Percentiles rank a stretch among this genome's conserved stretches.
Conservation (phyloP, 106 monocot species). For the Allium fistulosum region DNA sequence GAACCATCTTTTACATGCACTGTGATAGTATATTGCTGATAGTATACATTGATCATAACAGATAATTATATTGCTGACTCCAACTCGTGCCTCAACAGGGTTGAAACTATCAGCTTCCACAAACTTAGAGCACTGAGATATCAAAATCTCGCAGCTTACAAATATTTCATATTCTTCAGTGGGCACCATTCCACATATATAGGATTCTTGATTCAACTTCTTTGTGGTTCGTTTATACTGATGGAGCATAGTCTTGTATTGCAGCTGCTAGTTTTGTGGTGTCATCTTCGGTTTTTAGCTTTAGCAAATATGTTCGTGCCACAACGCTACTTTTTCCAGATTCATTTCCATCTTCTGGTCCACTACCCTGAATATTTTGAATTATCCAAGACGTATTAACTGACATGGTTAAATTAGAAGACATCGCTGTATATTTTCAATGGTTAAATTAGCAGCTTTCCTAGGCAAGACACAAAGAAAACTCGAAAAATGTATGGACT, state of each 20-base stretch:
- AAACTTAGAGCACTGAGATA: too few species aligned
- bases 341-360: conserved; percentile 11
- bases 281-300: conserved; percentile 72
- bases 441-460: neutral
- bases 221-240: conserved; percentile 4
- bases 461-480: neutral
- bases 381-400: neutral
- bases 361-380: conserved; percentile 18
- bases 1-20: too few species aligned
- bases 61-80: too few species aligned
- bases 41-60: too few species aligned
- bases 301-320: conserved; percentile 64
- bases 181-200: too few species aligned
- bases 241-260: conserved; percentile 72
- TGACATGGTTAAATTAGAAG: neutral
- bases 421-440: neutral
- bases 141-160: too few species aligned
- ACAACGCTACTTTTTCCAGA: conserved; percentile 27
- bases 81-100: too few species aligned
- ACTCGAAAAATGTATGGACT: neutral
- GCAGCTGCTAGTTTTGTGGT: conserved; percentile 51
- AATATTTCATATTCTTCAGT: too few species aligned
- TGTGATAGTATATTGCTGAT: too few species aligned
- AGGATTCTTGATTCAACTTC: too few species aligned
- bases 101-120: too few species aligned